phyloP scores from a whole-genome alignment of 257 asterid species.

The Misopates orontium region DNA sequence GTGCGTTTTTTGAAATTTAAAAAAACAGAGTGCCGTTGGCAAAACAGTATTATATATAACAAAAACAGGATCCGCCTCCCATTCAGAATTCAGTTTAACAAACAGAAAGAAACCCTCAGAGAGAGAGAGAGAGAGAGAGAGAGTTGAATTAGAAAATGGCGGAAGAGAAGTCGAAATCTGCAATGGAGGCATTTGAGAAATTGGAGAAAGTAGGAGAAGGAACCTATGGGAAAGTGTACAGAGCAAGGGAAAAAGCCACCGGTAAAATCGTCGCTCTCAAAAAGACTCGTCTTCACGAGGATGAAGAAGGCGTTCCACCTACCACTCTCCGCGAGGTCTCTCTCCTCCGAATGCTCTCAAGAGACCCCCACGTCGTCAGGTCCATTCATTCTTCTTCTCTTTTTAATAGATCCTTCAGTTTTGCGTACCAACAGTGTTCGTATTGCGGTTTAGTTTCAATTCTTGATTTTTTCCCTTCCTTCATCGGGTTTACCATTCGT shows the following conservation, averaged over 20 bases:
- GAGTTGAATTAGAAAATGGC: constrained; percentile 18
- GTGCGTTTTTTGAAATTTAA: too few species aligned
- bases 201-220: constrained; percentile 97
- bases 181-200: constrained; percentile 91
- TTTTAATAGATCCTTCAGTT: too few species aligned
- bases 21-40: too few species aligned
- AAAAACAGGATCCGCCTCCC: too few species aligned
- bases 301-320: constrained; percentile 97
- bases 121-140: constrained; percentile 3
- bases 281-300: constrained; percentile 94
- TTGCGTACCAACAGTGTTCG: too few species aligned
- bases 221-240: constrained; percentile 88
- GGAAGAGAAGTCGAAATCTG: constrained; percentile 54
- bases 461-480: too few species aligned
- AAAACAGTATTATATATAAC: too few species aligned
- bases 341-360: constrained; percentile 80
- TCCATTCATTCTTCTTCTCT: too few species aligned
- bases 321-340: constrained; percentile 98
- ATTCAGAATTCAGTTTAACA: too few species aligned
- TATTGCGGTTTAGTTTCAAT: too few species aligned
- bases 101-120: too few species aligned
- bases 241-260: constrained; percentile 91
- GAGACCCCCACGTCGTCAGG: constrained; percentile 87
- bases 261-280: constrained; percentile 89
- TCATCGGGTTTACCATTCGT: too few species aligned